Base-by-base conservation (phyloP, 2,329 filamentous ascomycete genomes). In the Aspergillus neoniger region DNA sequence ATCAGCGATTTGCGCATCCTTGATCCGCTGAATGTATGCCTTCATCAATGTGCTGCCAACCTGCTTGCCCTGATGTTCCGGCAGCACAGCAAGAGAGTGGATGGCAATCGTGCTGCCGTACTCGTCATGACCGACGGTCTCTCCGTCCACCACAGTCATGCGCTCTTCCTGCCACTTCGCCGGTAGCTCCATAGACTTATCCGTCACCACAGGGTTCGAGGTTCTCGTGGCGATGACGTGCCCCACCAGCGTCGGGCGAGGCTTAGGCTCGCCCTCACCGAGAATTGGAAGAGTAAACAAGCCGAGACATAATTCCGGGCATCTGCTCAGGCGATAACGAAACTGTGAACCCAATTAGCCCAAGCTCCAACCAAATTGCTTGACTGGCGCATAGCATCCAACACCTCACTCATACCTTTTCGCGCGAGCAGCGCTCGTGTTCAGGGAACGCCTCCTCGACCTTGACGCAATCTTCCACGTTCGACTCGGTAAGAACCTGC, bases 31-130 rank as follows among this genome's bases (percentile, higher is more conserved):
- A 58, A 93, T 82, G 71, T 92, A 96, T 3, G 88, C 84, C 74
- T 86, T 88, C 79, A 96, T 81, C 61, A 96, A 78, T 19, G 88
- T 86, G 64, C 85, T 87, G 15, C 91, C 93, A 2, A 96, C 80
- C 1, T 91, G 90, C 59, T 87, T 86, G 36, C 86, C 82, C 65
- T 95, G 91, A 59, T 92, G 86, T 61, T 88, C 85, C 0, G 91
- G 91, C 57, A 90, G 82, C 5, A 96, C 88, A 17, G 90, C 91
- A 5, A 97, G 82, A 0, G 91, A 94, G 76, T 97, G 93, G 53
- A 96, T 79, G 58, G 87, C 91, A 58, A 96, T 83, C 0, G 91
- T 96, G 47, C 86, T 79, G 41, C 92, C 92, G 15, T 81, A 79
- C 60, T 91, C 86, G 67, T 90, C 85, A 75, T 96, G 91, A 32